phyloP scores from a whole-genome alignment of 169 alveolate genomes.

The Babesia sp. region DNA sequence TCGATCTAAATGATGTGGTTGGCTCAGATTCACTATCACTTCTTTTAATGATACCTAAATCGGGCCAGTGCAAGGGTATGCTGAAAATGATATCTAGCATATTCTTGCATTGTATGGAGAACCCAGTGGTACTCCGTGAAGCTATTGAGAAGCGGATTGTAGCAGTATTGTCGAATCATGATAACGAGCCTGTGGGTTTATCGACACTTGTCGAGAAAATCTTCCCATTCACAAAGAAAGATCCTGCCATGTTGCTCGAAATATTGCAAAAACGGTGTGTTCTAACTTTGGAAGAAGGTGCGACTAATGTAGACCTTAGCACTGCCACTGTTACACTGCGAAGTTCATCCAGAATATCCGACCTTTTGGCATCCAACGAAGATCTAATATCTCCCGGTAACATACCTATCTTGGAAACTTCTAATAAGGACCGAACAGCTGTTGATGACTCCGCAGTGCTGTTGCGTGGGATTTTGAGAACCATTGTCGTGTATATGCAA shows the following conservation, averaged over 20 bases:
- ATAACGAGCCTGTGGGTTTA: constrained; percentile 27
- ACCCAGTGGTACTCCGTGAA: constrained; percentile 6
- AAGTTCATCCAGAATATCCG: constrained; percentile 1
- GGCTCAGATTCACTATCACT: constrained; percentile 36
- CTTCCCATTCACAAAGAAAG: constrained; percentile 45
- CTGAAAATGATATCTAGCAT: constrained; percentile 42
- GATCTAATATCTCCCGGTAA: constrained; percentile 3
- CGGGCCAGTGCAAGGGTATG: constrained; percentile 46
- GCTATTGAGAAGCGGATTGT: constrained; percentile 39
- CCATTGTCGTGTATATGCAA: constrained; percentile 44
- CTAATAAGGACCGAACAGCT: neutral
- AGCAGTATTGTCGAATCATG: neutral
- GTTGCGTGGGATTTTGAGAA: constrained; percentile 14
- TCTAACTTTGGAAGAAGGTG: constrained; percentile 42
- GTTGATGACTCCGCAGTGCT: constrained; percentile 3
- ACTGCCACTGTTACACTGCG: constrained; percentile 12
- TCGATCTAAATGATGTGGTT: constrained; percentile 13
- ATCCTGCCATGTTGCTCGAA: constrained; percentile 43
- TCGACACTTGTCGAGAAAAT: constrained; percentile 37
- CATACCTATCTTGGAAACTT: neutral
- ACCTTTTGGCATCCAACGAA: neutral
- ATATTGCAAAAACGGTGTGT: constrained; percentile 34
- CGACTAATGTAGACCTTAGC: constrained; percentile 22
- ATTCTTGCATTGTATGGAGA: constrained; percentile 52
- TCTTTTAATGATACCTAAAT: constrained; percentile 49